These are phyloP conservation scores for Monosporascus sp. DNA, from an alignment of 2,329 filamentous ascomycete genomes.

Conservation along the genomic window DNA sequence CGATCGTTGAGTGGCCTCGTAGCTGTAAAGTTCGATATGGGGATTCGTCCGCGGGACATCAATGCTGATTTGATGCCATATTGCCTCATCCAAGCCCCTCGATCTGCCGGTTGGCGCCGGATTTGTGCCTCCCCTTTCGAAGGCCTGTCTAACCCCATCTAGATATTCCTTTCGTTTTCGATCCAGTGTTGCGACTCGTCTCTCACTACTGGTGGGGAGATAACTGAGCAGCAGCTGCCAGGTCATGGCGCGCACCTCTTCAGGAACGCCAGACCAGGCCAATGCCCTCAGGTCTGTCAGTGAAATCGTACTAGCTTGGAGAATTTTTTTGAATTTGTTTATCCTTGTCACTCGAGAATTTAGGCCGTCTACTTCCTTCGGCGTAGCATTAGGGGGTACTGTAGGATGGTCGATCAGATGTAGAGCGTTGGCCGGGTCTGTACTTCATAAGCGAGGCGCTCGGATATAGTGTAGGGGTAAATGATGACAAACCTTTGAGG, in stretches of 20 bases:
- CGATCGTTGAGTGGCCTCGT: slow-evolving; percentile 91
- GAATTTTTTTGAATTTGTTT: slow-evolving; percentile 95
- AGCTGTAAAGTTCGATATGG: slow-evolving; percentile 89
- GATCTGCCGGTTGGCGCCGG: slow-evolving; percentile 38
- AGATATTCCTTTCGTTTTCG: slow-evolving; percentile 95
- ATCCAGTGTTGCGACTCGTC: slow-evolving; percentile 83
- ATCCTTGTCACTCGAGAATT: slow-evolving; percentile 87
- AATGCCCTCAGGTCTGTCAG: slow-evolving; percentile 75
- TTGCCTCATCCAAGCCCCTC: slow-evolving; percentile 82
- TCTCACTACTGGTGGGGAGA: slow-evolving; percentile 91
- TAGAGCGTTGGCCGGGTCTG: slow-evolving; percentile 83
- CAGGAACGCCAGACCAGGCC: slow-evolving; percentile 91
- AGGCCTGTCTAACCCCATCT: slow-evolving; percentile 75
- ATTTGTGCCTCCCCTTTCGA: slow-evolving; percentile 56
- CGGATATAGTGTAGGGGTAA: background rate
- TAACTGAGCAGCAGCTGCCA: slow-evolving; percentile 96
- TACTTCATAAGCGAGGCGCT: slow-evolving; percentile 5
- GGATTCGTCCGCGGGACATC: slow-evolving; percentile 95
- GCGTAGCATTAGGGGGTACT: slow-evolving; percentile 64
- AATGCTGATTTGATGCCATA: slow-evolving; percentile 99
- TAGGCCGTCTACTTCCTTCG: slow-evolving; percentile 81
- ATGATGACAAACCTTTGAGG: slow-evolving; percentile 51
- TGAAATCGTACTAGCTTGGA: slow-evolving; percentile 87
- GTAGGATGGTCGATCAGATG: slow-evolving; percentile 89
- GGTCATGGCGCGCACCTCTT: slow-evolving; percentile 96